Conservation (phyloP, 257 asterid species). For the Mentha longifolia region DNA sequence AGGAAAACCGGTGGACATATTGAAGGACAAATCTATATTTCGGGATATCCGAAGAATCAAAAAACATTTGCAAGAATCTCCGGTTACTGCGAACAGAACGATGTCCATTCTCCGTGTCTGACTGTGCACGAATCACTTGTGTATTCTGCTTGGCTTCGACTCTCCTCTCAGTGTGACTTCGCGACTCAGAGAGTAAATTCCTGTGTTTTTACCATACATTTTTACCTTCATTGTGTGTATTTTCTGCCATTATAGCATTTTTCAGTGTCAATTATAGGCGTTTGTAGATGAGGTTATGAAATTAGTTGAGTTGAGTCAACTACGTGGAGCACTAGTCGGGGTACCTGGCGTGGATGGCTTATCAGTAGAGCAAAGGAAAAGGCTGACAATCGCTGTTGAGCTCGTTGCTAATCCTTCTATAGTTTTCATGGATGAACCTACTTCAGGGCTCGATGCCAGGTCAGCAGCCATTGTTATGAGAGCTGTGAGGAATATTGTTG, state of each 20-base stretch:
- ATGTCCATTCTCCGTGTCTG: slow-evolving; percentile 88
- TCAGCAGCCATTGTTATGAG: slow-evolving; percentile 95
- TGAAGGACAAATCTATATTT: slow-evolving; percentile 66
- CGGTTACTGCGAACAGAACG: slow-evolving; percentile 92
- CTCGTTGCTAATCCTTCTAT: slow-evolving; percentile 93
- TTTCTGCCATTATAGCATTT: slow-evolving; percentile 15
- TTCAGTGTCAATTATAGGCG: slow-evolving; percentile 48
- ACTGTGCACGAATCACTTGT: slow-evolving; percentile 81
- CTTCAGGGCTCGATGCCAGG: slow-evolving; percentile 92
- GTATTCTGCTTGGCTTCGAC: slow-evolving; percentile 87
- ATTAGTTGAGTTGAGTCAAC: slow-evolving; percentile 73
- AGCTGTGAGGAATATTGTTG: slow-evolving; percentile 87
- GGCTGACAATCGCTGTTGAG: slow-evolving; percentile 84
- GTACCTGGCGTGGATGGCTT: slow-evolving; percentile 84
- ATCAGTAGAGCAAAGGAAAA: slow-evolving; percentile 83
- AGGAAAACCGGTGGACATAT: slow-evolving; percentile 90
- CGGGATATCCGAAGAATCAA: slow-evolving; percentile 85
- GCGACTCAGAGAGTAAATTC: slow-evolving; percentile 63
- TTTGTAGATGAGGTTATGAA: slow-evolving; percentile 85
- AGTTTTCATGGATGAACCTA: slow-evolving; percentile 92
- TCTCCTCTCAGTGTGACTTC: slow-evolving; percentile 65
- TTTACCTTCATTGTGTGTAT: background rate
- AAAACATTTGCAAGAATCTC: slow-evolving; percentile 91
- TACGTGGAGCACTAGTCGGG: slow-evolving; percentile 72
- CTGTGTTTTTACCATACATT: slow-evolving; percentile 2